Evolutionary conservation across 2,329 filamentous ascomycete species (phyloP), one percentile per base, ranked within the genome.

Genomic region (Diplodia scrobiculata): DNA sequence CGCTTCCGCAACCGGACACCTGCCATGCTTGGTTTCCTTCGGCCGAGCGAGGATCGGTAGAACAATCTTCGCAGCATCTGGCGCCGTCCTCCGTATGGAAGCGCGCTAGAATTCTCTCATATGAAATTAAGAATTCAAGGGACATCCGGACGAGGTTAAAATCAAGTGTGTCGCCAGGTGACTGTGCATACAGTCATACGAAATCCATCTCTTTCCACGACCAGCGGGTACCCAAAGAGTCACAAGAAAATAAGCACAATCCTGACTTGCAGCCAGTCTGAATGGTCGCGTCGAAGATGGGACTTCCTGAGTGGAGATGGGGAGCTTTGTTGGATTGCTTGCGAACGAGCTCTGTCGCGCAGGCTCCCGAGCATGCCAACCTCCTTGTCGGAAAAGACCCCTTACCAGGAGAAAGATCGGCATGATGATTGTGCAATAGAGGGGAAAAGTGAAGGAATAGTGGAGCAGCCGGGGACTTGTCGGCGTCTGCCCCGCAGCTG

Each of bases 41-140:
- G 41, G 17, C 19, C 17, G 17, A 45, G 41, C 19, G 10, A 45
- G n/a, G 17, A 17, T 27, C 67, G 72, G 6, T 71, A 70, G 62
- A 48, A 60, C 14, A 27, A 36, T 36, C 34, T 36, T 60, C 7
- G 17, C 9, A 48, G 55, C 17, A 27, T 17, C 55, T 60, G 14
- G 17, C 55, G 25, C 55, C 55, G 7, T 48, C 48, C 9, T 21
- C 17, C 41, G 17, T n/a, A 25, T 25, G 25, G 34, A 36, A 11
- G 34, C 7, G 10, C 34, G 10, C 34, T 36, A 36, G 34, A 36
- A 36, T 36, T 4, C 34, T 36, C 7, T 32, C 29, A 32, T 32
- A 6, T 32, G 29, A 32, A 32, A 32, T 6, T 32, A 32, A 32
- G 29, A 32, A 6, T 32, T 1, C 5, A 9, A 1, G 5, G 5